Evolutionary conservation across 1,284 basidiomycete genomes (phyloP).

Genomic region (Sutorius eximius): DNA sequence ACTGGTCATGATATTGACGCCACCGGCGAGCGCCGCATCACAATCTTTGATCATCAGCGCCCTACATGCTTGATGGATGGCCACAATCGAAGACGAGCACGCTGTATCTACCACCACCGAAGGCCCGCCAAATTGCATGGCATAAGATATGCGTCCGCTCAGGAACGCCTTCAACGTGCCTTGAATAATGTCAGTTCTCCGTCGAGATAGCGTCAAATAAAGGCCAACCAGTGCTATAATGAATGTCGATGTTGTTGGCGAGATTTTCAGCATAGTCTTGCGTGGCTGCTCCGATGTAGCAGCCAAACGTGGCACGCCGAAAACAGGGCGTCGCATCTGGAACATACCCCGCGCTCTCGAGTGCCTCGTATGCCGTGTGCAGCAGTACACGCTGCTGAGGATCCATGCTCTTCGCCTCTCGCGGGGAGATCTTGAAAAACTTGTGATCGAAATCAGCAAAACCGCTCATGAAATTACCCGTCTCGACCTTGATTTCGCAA

Average conservation of each 20-base stretch:
- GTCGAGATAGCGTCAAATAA: neutral
- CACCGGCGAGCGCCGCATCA: constrained; percentile 66
- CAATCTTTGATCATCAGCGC: constrained; percentile 64
- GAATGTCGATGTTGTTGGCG: constrained; percentile 60
- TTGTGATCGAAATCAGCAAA: constrained; percentile 63
- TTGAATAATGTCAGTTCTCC: constrained; percentile 28
- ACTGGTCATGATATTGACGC: constrained; percentile 70
- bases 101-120: constrained; percentile 72
- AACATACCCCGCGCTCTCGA: constrained; percentile 70
- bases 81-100: constrained; percentile 67
- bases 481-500: constrained; percentile 50
- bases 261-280: constrained; percentile 70
- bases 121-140: constrained; percentile 64
- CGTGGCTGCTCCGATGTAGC: constrained; percentile 66
- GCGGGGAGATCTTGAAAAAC: constrained; percentile 71
- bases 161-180: constrained; percentile 69
- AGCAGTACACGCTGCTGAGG: constrained; percentile 71
- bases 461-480: constrained; percentile 63
- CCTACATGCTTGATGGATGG: constrained; percentile 66
- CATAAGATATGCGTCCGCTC: constrained; percentile 69
- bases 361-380: constrained; percentile 62
- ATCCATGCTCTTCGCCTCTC: constrained; percentile 72
- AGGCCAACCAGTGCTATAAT: constrained; percentile 67
- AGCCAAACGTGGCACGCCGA: constrained; percentile 55
- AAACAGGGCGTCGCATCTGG: constrained; percentile 54